Evolutionary conservation across 495 filamentous ascomycete species (phyloP).

Genomic region (Mycothermus thermophilus): DNA sequence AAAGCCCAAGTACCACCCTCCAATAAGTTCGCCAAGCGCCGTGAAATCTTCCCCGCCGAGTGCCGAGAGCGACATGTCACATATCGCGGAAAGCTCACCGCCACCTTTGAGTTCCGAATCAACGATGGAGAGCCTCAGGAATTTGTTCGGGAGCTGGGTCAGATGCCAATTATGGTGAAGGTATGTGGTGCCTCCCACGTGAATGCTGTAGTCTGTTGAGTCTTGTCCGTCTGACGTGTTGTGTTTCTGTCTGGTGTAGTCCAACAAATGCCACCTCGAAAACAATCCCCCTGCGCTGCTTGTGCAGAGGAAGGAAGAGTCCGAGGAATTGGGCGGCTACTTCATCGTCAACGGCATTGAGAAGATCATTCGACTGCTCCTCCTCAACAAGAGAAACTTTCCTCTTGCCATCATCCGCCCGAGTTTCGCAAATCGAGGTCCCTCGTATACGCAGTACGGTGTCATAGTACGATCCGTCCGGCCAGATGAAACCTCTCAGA

Average conservation of each 20-base stretch:
- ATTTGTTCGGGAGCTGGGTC: slow-evolving; percentile 67
- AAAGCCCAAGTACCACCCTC: slow-evolving; percentile 56
- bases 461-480: slow-evolving; percentile 83
- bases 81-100: slow-evolving; percentile 76
- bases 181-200: slow-evolving; percentile 28
- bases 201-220: background rate
- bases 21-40: slow-evolving; percentile 69
- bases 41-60: slow-evolving; percentile 82
- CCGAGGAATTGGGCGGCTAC: slow-evolving; percentile 85
- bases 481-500: slow-evolving; percentile 93
- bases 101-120: slow-evolving; percentile 64
- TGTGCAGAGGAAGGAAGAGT: slow-evolving; percentile 76
- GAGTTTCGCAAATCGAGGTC: slow-evolving; percentile 74
- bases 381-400: slow-evolving; percentile 79
- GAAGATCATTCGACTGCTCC: slow-evolving; percentile 85
- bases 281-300: slow-evolving; percentile 67
- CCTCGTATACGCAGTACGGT: slow-evolving; percentile 75
- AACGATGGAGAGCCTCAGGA: slow-evolving; percentile 76
- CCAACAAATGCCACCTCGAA: slow-evolving; percentile 81
- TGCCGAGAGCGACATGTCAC: slow-evolving; percentile 87
- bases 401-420: slow-evolving; percentile 85
- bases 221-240: slow-evolving; percentile 6
- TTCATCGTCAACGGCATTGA: slow-evolving; percentile 94
- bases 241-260: slow-evolving; percentile 30
- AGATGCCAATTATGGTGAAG: slow-evolving; percentile 85